Conservation (phyloP, 1,284 basidiomycete genomes). For the Mycena citricolor region DNA sequence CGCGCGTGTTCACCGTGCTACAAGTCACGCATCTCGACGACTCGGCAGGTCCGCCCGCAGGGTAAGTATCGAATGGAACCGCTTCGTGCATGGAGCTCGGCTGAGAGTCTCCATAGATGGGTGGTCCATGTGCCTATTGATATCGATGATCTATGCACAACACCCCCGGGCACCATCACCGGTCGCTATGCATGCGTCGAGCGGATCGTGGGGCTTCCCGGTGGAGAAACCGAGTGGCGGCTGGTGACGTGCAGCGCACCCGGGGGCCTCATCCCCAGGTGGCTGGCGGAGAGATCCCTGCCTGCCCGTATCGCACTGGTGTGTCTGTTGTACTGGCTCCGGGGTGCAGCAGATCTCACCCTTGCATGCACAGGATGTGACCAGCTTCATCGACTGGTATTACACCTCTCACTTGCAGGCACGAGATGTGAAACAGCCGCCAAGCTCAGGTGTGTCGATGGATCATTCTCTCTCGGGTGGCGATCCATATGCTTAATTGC, state of each 20-base stretch:
- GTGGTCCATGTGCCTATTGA: constrained; percentile 8
- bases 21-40: constrained; percentile 9
- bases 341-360: neutral
- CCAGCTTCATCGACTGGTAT: constrained; percentile 13
- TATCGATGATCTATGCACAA: constrained; percentile 1
- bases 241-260: constrained; percentile 11
- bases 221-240: constrained; percentile 10
- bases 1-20: constrained; percentile 9
- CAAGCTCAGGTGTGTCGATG: neutral
- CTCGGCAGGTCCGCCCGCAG: constrained; percentile 5
- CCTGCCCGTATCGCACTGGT: constrained; percentile 11
- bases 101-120: constrained; percentile 7
- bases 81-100: too few relatives aligned
- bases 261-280: constrained; percentile 6
- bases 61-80: too few relatives aligned
- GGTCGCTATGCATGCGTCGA: constrained; percentile 12
- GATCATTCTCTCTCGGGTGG: neutral
- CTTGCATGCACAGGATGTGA: constrained; percentile 1
- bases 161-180: constrained; percentile 2
- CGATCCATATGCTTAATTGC: too few relatives aligned
- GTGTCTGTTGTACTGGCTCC: neutral
- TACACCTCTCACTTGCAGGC: constrained; percentile 3
- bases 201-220: constrained; percentile 5
- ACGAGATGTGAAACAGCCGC: neutral
- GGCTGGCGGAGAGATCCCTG: constrained; percentile 6